A percentile compares a stretch with the other conserved stretches of the same genome.
Evolutionary conservation across 2,329 filamentous ascomycete species (phyloP).

Genomic region (Claviceps monticola): DNA sequence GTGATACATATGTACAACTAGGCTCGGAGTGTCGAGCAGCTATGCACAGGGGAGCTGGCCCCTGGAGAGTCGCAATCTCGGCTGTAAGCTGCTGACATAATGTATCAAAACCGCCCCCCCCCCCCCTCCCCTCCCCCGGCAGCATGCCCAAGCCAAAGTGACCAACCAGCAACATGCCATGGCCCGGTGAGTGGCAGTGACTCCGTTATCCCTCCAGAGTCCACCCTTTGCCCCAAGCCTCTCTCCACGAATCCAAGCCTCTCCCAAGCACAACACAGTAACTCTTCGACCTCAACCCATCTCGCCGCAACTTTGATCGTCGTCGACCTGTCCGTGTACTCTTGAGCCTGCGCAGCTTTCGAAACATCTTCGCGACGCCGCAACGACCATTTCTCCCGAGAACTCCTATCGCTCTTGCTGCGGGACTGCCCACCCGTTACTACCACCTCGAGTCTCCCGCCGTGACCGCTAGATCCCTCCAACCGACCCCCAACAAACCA

Average conservation of each 20-base stretch:
- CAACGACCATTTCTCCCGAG: neutral
- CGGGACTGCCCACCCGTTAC: neutral
- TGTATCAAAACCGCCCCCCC: neutral
- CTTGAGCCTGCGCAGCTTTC: neutral
- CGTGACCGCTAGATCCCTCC: neutral
- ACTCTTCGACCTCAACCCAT: neutral
- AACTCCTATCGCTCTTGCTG: neutral
- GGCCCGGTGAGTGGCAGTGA: neutral
- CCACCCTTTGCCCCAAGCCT: neutral
- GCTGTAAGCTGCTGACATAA: neutral
- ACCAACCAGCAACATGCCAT: neutral
- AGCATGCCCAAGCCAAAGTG: neutral
- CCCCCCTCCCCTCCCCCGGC: too few relatives aligned
- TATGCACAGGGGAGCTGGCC: too few relatives aligned
- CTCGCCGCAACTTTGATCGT: constrained; percentile 1
- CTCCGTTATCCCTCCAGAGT: neutral
- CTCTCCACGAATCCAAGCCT: neutral
- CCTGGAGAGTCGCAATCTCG: too few relatives aligned
- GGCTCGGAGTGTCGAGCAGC: too few relatives aligned
- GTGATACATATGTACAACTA: too few relatives aligned
- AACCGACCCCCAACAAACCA: neutral
- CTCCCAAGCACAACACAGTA: neutral
- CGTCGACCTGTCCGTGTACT: neutral
- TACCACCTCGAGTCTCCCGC: neutral
- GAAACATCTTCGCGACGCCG: neutral